Percentiles rank a stretch among this genome's conserved stretches.
Conservation (phyloP, 257 asterid species). For the Fraxinus anomala region DNA sequence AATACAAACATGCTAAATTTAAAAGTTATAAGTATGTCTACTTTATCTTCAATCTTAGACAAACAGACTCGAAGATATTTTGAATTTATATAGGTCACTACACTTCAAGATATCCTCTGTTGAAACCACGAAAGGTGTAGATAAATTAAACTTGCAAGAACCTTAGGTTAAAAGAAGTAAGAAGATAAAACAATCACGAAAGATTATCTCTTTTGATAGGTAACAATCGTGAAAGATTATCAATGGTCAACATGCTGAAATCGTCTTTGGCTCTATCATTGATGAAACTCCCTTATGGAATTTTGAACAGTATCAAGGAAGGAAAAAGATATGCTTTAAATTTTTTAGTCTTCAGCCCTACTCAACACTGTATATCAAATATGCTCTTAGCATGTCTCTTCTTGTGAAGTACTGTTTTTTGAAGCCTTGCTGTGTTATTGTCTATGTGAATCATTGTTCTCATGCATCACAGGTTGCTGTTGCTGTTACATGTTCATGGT, state of each 20-base stretch:
- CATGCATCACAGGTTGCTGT: conserved; percentile 73
- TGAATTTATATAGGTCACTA: background rate
- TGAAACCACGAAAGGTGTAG: background rate
- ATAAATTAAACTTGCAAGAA: background rate
- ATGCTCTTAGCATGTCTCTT: background rate
- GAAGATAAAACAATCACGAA: background rate
- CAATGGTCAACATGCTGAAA: background rate
- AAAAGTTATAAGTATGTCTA: background rate
- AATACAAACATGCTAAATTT: too few relatives aligned
- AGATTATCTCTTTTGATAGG: background rate
- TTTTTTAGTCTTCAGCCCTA: background rate
- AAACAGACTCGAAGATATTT: background rate
- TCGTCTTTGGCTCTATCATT: background rate
- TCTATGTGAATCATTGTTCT: background rate
- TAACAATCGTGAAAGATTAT: background rate
- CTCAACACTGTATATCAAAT: background rate
- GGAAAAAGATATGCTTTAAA: too few relatives aligned
- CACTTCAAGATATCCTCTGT: background rate
- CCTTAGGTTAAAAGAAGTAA: background rate
- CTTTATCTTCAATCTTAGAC: background rate
- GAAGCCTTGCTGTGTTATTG: background rate
- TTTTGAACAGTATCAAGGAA: too few relatives aligned
- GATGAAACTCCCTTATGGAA: background rate
- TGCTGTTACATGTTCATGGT: conserved; percentile 91
- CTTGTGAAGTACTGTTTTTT: background rate